phyloP scores from a whole-genome alignment of 306 rosid genomes.

The Rosa rugosa region DNA sequence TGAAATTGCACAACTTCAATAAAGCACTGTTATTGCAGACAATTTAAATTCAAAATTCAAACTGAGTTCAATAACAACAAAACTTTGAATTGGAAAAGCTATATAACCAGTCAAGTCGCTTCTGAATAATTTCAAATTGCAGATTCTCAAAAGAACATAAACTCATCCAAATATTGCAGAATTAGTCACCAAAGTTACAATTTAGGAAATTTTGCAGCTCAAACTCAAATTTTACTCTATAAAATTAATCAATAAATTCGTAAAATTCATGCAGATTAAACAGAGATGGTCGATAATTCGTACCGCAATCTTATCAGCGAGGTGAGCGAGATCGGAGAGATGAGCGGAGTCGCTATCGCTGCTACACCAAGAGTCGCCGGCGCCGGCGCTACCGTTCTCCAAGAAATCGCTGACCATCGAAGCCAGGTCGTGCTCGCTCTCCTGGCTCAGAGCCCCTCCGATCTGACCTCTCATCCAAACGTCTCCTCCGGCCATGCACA shows the following conservation, averaged over 20 bases:
- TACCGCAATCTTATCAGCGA: conserved; percentile 77
- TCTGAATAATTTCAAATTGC: neutral
- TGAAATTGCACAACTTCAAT: neutral
- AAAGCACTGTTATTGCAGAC: neutral
- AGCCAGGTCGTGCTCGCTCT: conserved; percentile 90
- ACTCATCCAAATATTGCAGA: neutral
- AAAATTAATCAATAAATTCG: neutral
- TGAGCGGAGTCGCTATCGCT: conserved; percentile 82
- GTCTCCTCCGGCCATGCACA: conserved; percentile 58
- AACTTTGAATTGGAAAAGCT: neutral
- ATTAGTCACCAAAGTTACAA: neutral
- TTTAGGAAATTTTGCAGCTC: neutral
- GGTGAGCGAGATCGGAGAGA: conserved; percentile 67
- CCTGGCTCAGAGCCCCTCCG: conserved; percentile 78
- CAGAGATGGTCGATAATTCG: neutral
- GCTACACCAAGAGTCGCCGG: conserved; percentile 81
- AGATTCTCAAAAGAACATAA: neutral
- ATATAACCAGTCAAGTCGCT: neutral
- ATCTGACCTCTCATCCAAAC: conserved; percentile 54
- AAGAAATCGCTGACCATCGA: conserved; percentile 82
- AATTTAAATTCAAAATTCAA: too few species aligned
- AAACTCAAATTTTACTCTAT: neutral
- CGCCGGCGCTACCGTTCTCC: conserved; percentile 82
- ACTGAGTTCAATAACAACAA: neutral
- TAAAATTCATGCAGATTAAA: too few species aligned